Evolutionary conservation across 441 rosid species (phyloP), one percentile per base, ranked within the genome.

Genomic region (Populus hybrid): DNA sequence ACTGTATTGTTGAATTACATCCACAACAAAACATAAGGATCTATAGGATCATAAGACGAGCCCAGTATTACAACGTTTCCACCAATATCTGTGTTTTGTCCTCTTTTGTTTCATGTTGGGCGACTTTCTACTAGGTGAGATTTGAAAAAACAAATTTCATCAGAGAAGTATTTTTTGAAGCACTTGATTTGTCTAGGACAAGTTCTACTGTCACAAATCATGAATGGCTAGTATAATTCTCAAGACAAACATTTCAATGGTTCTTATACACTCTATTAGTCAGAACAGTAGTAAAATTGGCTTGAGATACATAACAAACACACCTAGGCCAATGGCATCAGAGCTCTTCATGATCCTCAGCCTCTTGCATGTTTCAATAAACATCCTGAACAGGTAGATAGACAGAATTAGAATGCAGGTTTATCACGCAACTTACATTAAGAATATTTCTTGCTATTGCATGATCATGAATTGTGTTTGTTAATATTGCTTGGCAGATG

Each of bases 281-380:
- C 50, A 16, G 6, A 64, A 36, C 3, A n/a, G 5, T 18, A 72
- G n/a, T n/a, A 65, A 21, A 33, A 53, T 24, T 24, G 61, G 1
- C 36, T 70, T 14, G 8, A 59, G 28, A 10, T 33, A 23, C 23
- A 68, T 2, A 82, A 79, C 7, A 61, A 16, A 74, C 85, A 8
- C 59, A 93, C 99, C 99, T 81, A 95, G 87, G 36, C 99, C 99
- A 76, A 93, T 95, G 67, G 99, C 94, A 87, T 29, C 31, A 29
- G 31, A 29, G 31, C 31, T 29, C 31, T 29, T 29, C 31, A 29
- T 29, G 31, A 29, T 95, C 92, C 92, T 92, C 83, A 95, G 82
- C 82, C 91, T 89, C 84, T 88, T 86, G 90, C 98, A 95, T 56
- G 98, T 84, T 59, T 93, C 95, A 76, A 83, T 92, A 75, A 93